phyloP scores from a whole-genome alignment of 345 rosid genomes.

The Acer yangbiense region DNA sequence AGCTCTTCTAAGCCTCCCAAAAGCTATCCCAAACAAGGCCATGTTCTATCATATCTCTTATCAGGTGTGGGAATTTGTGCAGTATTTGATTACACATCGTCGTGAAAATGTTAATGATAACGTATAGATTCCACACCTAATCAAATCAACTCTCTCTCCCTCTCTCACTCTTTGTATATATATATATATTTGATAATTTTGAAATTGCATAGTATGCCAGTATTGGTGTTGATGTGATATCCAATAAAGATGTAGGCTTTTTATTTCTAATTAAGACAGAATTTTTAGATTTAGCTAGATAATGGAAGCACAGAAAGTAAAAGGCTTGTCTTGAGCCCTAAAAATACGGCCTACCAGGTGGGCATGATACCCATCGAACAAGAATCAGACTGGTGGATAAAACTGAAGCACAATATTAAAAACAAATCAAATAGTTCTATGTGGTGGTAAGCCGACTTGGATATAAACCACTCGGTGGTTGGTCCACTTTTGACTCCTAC shows the following conservation, averaged over 20 bases:
- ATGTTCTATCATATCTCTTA: too few relatives aligned
- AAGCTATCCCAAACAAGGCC: too few relatives aligned
- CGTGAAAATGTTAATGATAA: too few relatives aligned
- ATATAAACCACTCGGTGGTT: not conserved
- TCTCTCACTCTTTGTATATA: too few relatives aligned
- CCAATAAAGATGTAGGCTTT: not conserved
- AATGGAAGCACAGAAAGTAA: not conserved
- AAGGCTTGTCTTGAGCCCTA: not conserved
- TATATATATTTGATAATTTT: too few relatives aligned
- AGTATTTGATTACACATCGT: too few relatives aligned
- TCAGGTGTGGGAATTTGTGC: too few relatives aligned
- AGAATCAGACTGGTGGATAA: slow-evolving; percentile 8
- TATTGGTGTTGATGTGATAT: not conserved
- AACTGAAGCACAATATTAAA: not conserved
- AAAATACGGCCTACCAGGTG: not conserved
- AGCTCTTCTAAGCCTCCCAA: too few relatives aligned
- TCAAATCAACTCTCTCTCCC: too few relatives aligned
- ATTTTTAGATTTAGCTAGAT: not conserved
- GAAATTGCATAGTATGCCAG: too few relatives aligned
- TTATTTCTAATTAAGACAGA: not conserved
- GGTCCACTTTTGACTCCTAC: slow-evolving; percentile 11
- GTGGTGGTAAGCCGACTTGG: slow-evolving; percentile 24
- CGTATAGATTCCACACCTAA: too few relatives aligned
- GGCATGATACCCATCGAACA: not conserved
- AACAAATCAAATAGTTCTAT: slow-evolving; percentile 2